Conservation (phyloP, 1,284 basidiomycete genomes). For the Athelia sp. region DNA sequence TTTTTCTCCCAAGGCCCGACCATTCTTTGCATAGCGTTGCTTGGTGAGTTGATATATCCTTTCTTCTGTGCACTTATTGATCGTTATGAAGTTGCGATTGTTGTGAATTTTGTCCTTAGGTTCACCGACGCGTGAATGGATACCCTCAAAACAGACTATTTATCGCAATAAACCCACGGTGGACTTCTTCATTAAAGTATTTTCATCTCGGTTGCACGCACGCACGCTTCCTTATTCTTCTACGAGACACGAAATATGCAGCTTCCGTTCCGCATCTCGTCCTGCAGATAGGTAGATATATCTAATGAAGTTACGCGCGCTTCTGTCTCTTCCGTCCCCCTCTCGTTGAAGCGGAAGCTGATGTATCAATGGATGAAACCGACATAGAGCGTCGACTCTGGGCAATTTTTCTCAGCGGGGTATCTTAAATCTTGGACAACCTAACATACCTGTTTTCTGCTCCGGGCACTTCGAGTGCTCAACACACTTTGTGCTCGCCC, state of each 20-base stretch:
- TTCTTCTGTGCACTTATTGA: neutral
- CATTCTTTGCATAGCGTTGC: conserved; percentile 78
- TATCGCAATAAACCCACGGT: neutral
- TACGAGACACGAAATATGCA: neutral
- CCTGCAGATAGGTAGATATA: too few species aligned
- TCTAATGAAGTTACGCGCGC: conserved; percentile 17
- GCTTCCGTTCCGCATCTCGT: neutral
- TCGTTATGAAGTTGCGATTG: conserved; percentile 64
- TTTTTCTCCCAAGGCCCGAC: conserved; percentile 43
- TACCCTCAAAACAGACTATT: neutral
- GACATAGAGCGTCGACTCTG: conserved; percentile 49
- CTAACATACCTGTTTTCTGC: conserved; percentile 48
- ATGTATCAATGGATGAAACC: conserved; percentile 62
- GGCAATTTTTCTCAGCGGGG: neutral
- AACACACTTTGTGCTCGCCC: conserved; percentile 62
- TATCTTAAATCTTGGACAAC: neutral
- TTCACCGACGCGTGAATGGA: conserved; percentile 42
- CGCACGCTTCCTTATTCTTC: neutral
- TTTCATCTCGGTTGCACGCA: neutral
- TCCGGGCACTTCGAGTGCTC: conserved; percentile 52
- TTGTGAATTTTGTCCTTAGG: conserved; percentile 86
- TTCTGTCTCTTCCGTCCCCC: conserved; percentile 56
- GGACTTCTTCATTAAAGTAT: too few species aligned
- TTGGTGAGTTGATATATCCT: conserved; percentile 50
- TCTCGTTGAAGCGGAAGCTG: conserved; percentile 43